Evolutionary conservation across 2,329 filamentous ascomycete species (phyloP), one percentile per base, ranked within the genome.

Genomic region (Cytospora piceae): DNA sequence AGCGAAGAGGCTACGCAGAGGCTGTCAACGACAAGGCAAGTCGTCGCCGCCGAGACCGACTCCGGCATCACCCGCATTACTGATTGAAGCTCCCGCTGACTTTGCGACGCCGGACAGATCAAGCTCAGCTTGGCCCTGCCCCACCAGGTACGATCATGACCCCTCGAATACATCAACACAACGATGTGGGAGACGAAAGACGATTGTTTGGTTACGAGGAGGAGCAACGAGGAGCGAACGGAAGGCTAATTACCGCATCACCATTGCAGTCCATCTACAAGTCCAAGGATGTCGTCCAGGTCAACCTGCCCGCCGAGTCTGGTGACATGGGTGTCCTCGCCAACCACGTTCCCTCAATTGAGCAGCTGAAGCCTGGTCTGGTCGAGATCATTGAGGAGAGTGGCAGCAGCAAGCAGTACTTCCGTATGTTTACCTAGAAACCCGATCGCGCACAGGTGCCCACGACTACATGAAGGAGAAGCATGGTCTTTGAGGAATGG

Each of bases 251-350:
- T 82, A 75, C 79, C 82, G 79, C 83, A 82, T 76, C 70, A 29
- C 31, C 34, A 68, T 37, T 58, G 69, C 77, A 93, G 91, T 82
- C 90, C 74, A 82, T 90, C 82, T 89, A 86, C 84, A 86, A 86
- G 80, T 88, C 82, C 73, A 82, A 87, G 75, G 85, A 87, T 77
- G 86, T 89, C 77, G 89, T 98, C 77, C 95, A 99, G 85, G 95
- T 99, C 85, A 99, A 99, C 88, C 90, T 99, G 77, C 91, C 95
- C 79, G 95, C 95, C 77, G 95, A 97, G 81, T 96, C 94, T 70
- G 95, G 95, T 79, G 95, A 98, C 75, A 99, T 99, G 95, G 95
- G 95, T 91, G 90, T 99, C 75, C 91, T 99, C 78, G 95, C 95
- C 79, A 96, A 95, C 87, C 95, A 99, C 88, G 95, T 99, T 75